phyloP scores from a whole-genome alignment of 2,329 filamentous ascomycete species.

The Cercospora brassicicola region DNA sequence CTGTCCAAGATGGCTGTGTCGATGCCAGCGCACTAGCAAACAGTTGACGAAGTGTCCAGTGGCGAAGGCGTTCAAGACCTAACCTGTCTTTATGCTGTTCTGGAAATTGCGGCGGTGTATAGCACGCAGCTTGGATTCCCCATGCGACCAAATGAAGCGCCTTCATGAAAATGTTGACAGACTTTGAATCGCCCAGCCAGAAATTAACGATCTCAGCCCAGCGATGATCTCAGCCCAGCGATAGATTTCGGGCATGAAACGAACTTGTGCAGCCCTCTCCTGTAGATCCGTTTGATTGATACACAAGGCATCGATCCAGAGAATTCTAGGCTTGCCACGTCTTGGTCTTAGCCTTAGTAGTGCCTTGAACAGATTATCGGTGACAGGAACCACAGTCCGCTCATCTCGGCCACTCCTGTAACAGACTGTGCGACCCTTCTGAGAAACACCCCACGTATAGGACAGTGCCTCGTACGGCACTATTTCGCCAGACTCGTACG shows the following conservation, averaged over 20 bases:
- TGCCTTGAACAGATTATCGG: slow-evolving; percentile 4
- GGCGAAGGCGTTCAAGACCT: not conserved
- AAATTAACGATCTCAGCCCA: not conserved
- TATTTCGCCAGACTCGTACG: not conserved
- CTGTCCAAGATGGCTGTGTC: not conserved
- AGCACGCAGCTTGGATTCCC: not conserved
- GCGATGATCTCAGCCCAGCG: not conserved
- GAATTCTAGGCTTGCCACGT: not conserved
- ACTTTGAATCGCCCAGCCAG: not conserved
- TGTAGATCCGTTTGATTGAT: not conserved
- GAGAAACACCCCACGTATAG: not conserved
- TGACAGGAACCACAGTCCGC: not conserved
- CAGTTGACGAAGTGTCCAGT: not conserved
- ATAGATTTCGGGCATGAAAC: not conserved
- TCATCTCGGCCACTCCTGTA: not conserved
- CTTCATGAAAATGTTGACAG: not conserved
- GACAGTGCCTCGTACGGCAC: not conserved
- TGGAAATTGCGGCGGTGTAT: not conserved
- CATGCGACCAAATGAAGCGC: not conserved
- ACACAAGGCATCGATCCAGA: not conserved
- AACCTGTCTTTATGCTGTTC: not conserved
- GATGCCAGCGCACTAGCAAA: not conserved
- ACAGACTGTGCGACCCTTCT: not conserved
- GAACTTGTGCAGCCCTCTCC: not conserved
- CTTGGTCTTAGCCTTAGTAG: not conserved